A percentile compares a stretch with the other conserved stretches of the same genome.
phyloP scores from a whole-genome alignment of 371 early-diverging fungal genomes.

The Haplosporangium sp. region DNA sequence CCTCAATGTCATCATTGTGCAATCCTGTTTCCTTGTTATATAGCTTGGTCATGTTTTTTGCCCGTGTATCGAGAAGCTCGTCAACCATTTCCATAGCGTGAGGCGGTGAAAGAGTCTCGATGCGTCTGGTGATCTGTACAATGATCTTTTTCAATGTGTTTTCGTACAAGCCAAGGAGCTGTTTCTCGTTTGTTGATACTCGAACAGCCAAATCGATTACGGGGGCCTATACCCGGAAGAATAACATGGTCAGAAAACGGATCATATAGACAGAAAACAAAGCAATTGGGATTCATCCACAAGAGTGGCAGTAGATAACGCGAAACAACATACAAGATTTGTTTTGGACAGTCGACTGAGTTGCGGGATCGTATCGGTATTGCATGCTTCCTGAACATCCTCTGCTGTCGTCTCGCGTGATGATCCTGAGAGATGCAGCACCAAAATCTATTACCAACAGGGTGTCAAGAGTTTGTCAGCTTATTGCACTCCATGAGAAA shows the following conservation, averaged over 20 bases:
- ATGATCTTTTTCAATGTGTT: slow-evolving; percentile 12
- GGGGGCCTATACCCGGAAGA: background rate
- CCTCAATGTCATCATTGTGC: background rate
- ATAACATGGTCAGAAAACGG: no score
- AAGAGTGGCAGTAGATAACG: no score
- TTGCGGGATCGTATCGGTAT: slow-evolving; percentile 11
- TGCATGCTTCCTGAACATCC: slow-evolving; percentile 1
- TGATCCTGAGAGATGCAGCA: background rate
- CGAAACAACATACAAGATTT: slow-evolving; percentile 6
- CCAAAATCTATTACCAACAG: slow-evolving; percentile 4
- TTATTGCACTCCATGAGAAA: background rate
- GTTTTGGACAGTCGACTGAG: slow-evolving; percentile 1
- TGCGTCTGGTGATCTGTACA: background rate
- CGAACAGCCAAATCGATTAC: slow-evolving; percentile 14
- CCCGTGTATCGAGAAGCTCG: background rate
- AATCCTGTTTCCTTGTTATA: background rate
- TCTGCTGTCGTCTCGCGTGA: background rate
- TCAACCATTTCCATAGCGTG: background rate
- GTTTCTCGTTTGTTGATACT: slow-evolving; percentile 6
- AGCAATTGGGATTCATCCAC: background rate
- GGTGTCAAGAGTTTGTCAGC: background rate
- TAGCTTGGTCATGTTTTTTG: background rate
- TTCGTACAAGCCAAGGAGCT: background rate
- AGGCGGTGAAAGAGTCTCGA: slow-evolving; percentile 1
- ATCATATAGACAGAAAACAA: background rate